Percentiles rank a stretch among this genome's conserved stretches.
Conservation (phyloP, 2,329 filamentous ascomycete species). For the Trematosphaeria pertusa region DNA sequence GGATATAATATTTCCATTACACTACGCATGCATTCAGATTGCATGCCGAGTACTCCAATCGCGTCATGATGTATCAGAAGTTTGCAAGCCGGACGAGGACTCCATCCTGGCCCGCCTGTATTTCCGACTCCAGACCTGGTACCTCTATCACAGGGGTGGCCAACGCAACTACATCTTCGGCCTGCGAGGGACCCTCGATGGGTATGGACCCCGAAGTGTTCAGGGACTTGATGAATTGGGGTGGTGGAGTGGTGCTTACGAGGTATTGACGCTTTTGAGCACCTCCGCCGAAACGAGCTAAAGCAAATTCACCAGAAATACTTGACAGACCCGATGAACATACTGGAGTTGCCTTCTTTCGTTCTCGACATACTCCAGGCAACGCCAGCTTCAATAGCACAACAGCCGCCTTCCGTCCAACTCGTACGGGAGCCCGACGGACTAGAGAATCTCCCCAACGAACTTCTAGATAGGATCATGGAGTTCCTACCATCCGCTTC, state of each 20-base stretch:
- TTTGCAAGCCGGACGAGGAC: neutral
- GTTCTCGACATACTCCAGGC: slow-evolving; percentile 18
- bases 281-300: neutral
- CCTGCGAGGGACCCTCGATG: slow-evolving; percentile 12
- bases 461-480: slow-evolving; percentile 26
- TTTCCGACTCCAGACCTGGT: too few species aligned
- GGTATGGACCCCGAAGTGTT: slow-evolving; percentile 28
- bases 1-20: slow-evolving; percentile 32
- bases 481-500: slow-evolving; percentile 20
- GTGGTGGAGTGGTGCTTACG: slow-evolving; percentile 34
- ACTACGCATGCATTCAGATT: slow-evolving; percentile 30
- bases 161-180: slow-evolving; percentile 32
- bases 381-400: too few species aligned
- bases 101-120: too few species aligned
- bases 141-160: too few species aligned
- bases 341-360: slow-evolving; percentile 14
- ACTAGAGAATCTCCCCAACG: slow-evolving; percentile 25
- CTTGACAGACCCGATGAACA: slow-evolving; percentile 27
- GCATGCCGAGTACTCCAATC: slow-evolving; percentile 24
- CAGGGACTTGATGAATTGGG: slow-evolving; percentile 25
- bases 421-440: slow-evolving; percentile 5
- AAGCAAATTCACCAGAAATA: slow-evolving; percentile 24
- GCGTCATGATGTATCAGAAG: too few species aligned
- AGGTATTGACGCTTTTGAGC: slow-evolving; percentile 16
- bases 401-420: too few species aligned